These are phyloP conservation scores for Didymella glomerata DNA, from an alignment of 2,329 filamentous ascomycete species.

Conservation along the genomic window DNA sequence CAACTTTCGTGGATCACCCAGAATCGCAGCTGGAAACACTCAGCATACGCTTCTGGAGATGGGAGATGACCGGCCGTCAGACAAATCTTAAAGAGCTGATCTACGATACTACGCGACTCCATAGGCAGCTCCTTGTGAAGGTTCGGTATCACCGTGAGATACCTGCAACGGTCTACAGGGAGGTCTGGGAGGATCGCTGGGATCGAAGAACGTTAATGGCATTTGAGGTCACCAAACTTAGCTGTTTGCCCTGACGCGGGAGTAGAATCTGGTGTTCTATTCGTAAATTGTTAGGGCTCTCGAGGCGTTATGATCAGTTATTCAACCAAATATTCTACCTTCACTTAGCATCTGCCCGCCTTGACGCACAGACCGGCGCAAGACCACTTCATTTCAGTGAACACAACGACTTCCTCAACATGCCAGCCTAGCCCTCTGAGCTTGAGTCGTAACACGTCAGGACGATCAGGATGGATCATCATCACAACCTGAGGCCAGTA, in stretches of 20 bases:
- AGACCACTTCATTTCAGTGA: neutral
- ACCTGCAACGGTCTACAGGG: neutral
- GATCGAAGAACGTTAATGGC: neutral
- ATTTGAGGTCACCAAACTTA: neutral
- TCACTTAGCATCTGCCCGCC: neutral
- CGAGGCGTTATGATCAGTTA: neutral
- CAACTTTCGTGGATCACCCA: neutral
- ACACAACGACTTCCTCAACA: too few species aligned
- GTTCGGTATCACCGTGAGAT: constrained; percentile 1
- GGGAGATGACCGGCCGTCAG: constrained; percentile 10
- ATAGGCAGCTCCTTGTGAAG: neutral
- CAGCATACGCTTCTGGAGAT: constrained; percentile 23
- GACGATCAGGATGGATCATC: too few species aligned
- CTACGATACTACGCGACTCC: constrained; percentile 4
- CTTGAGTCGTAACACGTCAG: too few species aligned
- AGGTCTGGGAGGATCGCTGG: neutral
- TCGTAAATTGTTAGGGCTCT: neutral
- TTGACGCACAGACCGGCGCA: neutral
- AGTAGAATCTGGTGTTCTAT: neutral
- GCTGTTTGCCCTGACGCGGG: neutral
- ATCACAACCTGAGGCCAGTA: too few species aligned
- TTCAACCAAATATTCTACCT: neutral
- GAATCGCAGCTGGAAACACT: constrained; percentile 12
- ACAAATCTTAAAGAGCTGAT: neutral
- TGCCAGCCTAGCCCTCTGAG: too few species aligned